A percentile compares a stretch with the other conserved stretches of the same genome.
These are phyloP conservation scores for Teunomyces kruisii DNA, from an alignment of 805 yeast genomes.

Conservation along the genomic window DNA sequence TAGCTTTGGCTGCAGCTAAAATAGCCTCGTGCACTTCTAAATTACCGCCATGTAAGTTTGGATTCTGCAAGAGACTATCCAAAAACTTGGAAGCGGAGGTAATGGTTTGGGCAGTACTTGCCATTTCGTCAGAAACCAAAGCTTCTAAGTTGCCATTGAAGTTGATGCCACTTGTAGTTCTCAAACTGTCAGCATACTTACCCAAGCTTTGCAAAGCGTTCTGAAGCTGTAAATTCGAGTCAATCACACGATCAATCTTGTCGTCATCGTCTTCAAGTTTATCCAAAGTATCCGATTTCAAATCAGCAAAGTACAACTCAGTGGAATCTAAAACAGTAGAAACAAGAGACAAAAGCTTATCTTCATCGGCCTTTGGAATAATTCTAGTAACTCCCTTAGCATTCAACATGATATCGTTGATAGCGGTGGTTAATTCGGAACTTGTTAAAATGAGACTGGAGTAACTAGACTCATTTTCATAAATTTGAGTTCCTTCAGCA, in stretches of 20 bases:
- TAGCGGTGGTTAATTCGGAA: slow-evolving; percentile 59
- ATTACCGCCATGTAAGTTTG: slow-evolving; percentile 54
- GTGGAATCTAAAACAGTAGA: slow-evolving; percentile 57
- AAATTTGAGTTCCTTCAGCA: slow-evolving; percentile 65
- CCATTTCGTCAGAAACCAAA: slow-evolving; percentile 71
- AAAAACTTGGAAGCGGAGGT: slow-evolving; percentile 63
- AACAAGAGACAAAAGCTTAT: slow-evolving; percentile 46
- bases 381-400: slow-evolving; percentile 67
- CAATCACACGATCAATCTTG: slow-evolving; percentile 73
- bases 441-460: slow-evolving; percentile 60
- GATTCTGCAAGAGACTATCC: slow-evolving; percentile 50
- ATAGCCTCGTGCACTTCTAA: slow-evolving; percentile 74
- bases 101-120: slow-evolving; percentile 68
- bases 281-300: slow-evolving; percentile 54
- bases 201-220: slow-evolving; percentile 61
- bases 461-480: slow-evolving; percentile 47
- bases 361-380: slow-evolving; percentile 55
- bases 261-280: slow-evolving; percentile 56
- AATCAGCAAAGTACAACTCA: slow-evolving; percentile 58
- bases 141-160: slow-evolving; percentile 60
- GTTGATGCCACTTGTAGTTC: slow-evolving; percentile 29
- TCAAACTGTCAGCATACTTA: slow-evolving; percentile 54
- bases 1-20: slow-evolving; percentile 73
- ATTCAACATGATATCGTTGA: slow-evolving; percentile 62
- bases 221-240: slow-evolving; percentile 73